Evolutionary conservation across 495 filamentous ascomycete genomes (phyloP).

Genomic region (Xylaria castorea): DNA sequence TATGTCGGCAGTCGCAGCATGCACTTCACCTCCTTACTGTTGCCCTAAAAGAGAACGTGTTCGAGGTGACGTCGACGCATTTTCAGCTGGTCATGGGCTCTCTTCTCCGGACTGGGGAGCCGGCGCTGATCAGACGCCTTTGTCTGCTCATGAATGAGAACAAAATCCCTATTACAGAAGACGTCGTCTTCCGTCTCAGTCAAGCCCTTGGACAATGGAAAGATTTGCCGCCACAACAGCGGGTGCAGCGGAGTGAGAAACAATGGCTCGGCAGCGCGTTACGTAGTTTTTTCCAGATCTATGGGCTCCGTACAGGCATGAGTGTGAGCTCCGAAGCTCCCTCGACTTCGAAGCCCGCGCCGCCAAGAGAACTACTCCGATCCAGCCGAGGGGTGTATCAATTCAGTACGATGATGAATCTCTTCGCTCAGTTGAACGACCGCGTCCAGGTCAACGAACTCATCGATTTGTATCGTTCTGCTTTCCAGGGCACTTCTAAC

Average conservation of each 20-base stretch:
- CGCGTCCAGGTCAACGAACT: slow-evolving; percentile 62
- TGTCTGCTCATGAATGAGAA: slow-evolving; percentile 44
- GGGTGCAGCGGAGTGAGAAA: slow-evolving; percentile 26
- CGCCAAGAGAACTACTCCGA: slow-evolving; percentile 46
- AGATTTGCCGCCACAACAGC: slow-evolving; percentile 32
- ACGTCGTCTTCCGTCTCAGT: slow-evolving; percentile 43
- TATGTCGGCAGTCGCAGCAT: slow-evolving; percentile 65
- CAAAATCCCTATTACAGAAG: slow-evolving; percentile 40
- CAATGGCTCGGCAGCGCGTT: slow-evolving; percentile 42
- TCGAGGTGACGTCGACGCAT: slow-evolving; percentile 70
- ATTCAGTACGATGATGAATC: slow-evolving; percentile 60
- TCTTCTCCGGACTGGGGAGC: slow-evolving; percentile 46
- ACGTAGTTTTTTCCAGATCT: slow-evolving; percentile 38
- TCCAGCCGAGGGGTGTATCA: slow-evolving; percentile 59
- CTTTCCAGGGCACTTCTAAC: slow-evolving; percentile 42
- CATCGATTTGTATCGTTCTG: slow-evolving; percentile 58
- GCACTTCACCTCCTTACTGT: slow-evolving; percentile 69
- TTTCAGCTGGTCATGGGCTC: slow-evolving; percentile 74
- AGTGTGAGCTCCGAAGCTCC: slow-evolving; percentile 4
- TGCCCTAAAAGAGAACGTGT: slow-evolving; percentile 62
- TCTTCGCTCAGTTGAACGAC: slow-evolving; percentile 64
- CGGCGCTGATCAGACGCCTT: slow-evolving; percentile 40
- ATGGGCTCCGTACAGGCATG: slow-evolving; percentile 31
- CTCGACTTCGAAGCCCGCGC: slow-evolving; percentile 27
- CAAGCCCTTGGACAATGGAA: slow-evolving; percentile 45